phyloP scores from a whole-genome alignment of 352 stramenopile genomes.

The Pythium aphanidermatum region DNA sequence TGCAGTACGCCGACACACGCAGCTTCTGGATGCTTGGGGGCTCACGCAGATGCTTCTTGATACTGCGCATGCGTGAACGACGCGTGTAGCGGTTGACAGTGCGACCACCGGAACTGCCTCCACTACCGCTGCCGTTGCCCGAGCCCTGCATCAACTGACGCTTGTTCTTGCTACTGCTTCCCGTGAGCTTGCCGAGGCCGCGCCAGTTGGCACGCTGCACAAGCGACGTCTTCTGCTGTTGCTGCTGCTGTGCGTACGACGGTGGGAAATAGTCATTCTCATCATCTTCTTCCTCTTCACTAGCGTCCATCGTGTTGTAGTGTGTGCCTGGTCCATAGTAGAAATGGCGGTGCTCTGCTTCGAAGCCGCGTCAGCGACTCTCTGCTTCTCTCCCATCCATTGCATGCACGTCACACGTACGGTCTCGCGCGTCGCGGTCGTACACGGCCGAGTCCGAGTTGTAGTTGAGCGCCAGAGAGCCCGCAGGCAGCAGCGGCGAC shows the following conservation, averaged over 20 bases:
- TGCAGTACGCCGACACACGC: conserved; percentile 81
- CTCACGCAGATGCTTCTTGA: conserved; percentile 76
- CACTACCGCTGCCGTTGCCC: conserved; percentile 10
- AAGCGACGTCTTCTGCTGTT: conserved; percentile 8
- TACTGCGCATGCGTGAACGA: conserved; percentile 75
- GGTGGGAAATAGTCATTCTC: conserved; percentile 18
- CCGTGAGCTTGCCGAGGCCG: conserved; percentile 24
- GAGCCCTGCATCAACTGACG: conserved; percentile 7
- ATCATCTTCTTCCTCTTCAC: conserved; percentile 33
- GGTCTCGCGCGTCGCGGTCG: conserved; percentile 18
- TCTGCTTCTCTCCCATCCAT: no score
- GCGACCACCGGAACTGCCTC: conserved; percentile 13
- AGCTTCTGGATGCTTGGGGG: conserved; percentile 69
- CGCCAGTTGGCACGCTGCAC: conserved; percentile 60
- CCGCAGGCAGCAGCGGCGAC: conserved; percentile 45
- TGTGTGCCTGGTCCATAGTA: conserved; percentile 51
- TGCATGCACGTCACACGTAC: no score
- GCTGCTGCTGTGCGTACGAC: conserved; percentile 5
- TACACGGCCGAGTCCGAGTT: conserved; percentile 84
- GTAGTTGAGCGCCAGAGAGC: conserved; percentile 65
- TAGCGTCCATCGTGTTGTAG: conserved; percentile 37
- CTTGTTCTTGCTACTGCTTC: conserved; percentile 44
- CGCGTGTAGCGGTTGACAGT: conserved; percentile 70
- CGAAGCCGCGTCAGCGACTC: no score
- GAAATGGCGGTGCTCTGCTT: conserved; percentile 42